Conservation (phyloP, 73 alveolate species). For the Halteria grandinella region DNA sequence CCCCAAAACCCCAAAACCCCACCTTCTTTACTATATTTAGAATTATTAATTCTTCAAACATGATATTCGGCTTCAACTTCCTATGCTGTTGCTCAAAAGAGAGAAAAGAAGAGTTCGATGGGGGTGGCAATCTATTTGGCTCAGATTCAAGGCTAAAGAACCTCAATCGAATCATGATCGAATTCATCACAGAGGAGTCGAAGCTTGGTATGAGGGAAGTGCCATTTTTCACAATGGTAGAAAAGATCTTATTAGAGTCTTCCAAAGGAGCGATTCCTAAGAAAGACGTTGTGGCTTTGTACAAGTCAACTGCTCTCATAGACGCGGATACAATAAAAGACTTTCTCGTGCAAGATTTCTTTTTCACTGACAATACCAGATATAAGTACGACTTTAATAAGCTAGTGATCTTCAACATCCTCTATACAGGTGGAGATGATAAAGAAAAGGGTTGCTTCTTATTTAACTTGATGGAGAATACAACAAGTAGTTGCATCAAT, state of each 20-base stretch:
- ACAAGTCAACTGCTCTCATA: constrained; percentile 13
- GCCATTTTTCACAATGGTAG: constrained; percentile 24
- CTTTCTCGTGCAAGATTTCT: constrained; percentile 37
- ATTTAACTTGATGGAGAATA: constrained; percentile 24
- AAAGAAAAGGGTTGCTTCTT: constrained; percentile 36
- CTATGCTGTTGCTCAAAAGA: constrained; percentile 33
- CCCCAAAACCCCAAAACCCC: no score
- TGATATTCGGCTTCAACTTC: neutral
- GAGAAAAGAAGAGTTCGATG: constrained; percentile 26
- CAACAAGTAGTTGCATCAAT: constrained; percentile 7
- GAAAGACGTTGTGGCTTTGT: constrained; percentile 12
- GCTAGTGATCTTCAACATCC: constrained; percentile 24
- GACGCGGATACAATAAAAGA: constrained; percentile 9
- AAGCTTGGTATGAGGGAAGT: constrained; percentile 33
- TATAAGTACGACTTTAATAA: constrained; percentile 33
- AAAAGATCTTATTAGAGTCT: constrained; percentile 25
- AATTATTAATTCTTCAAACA: no score
- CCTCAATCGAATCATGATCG: constrained; percentile 32
- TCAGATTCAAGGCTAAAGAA: constrained; percentile 28
- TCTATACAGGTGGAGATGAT: constrained; percentile 46
- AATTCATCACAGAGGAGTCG: constrained; percentile 39
- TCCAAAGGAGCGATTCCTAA: constrained; percentile 37
- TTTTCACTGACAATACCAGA: constrained; percentile 30
- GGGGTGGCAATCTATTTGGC: neutral
- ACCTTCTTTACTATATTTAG: no score